Evolutionary conservation across 2,329 filamentous ascomycete species (phyloP).

Genomic region (Cladosporium sp.): DNA sequence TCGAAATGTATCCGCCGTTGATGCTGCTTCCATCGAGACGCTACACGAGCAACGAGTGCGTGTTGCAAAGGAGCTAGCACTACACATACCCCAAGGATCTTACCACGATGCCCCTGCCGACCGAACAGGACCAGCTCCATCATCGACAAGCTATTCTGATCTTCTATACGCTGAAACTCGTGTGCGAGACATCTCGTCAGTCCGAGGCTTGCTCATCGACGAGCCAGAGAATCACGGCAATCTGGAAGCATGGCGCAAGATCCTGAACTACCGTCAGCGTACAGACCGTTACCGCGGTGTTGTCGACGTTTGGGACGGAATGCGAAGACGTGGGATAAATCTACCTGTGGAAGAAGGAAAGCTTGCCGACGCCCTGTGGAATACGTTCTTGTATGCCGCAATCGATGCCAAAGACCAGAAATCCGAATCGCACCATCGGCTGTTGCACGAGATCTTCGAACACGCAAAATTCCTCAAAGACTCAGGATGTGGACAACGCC

Average conservation of each 20-base stretch:
- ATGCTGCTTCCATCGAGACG: neutral
- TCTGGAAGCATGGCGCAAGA: slow-evolving; percentile 36
- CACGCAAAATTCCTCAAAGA: slow-evolving; percentile 41
- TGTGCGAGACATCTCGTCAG: neutral
- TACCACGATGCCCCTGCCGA: neutral
- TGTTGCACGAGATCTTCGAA: slow-evolving; percentile 35
- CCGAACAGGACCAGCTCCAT: neutral
- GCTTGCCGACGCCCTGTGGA: slow-evolving; percentile 44
- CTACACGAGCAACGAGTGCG: slow-evolving; percentile 3
- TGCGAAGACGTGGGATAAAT: slow-evolving; percentile 32
- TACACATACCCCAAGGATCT: neutral
- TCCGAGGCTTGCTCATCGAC: slow-evolving; percentile 30
- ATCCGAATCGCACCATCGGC: neutral
- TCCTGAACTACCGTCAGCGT: slow-evolving; percentile 39
- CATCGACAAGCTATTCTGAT: neutral
- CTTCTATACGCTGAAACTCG: neutral
- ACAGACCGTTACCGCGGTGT: slow-evolving; percentile 40
- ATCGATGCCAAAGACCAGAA: neutral
- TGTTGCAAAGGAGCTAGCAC: slow-evolving; percentile 8
- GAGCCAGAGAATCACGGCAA: slow-evolving; percentile 26
- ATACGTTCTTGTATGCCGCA: slow-evolving; percentile 38
- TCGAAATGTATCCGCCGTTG: neutral
- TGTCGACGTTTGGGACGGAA: slow-evolving; percentile 40
- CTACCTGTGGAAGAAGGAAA: slow-evolving; percentile 36
- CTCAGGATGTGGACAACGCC: slow-evolving; percentile 33